A percentile compares a stretch with the other conserved stretches of the same genome.
Evolutionary conservation across 2,329 filamentous ascomycete genomes (phyloP).

Genomic region (Keithomyces neogunnii): DNA sequence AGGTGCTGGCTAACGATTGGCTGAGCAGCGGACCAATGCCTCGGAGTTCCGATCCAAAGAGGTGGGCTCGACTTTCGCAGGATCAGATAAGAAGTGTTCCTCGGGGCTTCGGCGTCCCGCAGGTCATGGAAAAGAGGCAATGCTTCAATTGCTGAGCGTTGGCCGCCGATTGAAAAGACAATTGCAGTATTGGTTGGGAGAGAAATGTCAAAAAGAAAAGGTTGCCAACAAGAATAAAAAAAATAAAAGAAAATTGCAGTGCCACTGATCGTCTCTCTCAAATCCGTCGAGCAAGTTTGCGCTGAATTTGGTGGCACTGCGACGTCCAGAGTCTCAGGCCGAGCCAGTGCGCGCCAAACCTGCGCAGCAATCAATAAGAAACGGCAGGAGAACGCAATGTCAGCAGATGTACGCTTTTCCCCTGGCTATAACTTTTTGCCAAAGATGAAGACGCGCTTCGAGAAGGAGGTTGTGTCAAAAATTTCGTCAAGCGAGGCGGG

Average conservation of each 20-base stretch:
- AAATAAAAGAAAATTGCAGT: background rate
- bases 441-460: no score
- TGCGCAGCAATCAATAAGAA: background rate
- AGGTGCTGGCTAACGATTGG: constrained; percentile 7
- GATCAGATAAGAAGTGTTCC: constrained; percentile 6
- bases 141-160: background rate
- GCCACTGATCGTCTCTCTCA: background rate
- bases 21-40: constrained; percentile 3
- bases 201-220: no score
- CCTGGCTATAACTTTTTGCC: background rate
- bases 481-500: background rate
- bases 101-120: background rate
- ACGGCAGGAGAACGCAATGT: background rate
- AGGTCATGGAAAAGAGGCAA: background rate
- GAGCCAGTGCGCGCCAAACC: background rate
- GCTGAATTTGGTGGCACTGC: background rate
- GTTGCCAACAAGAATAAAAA: no score
- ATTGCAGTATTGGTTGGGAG: background rate
- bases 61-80: constrained; percentile 2
- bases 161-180: background rate
- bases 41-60: constrained; percentile 19
- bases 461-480: no score
- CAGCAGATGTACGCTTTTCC: background rate
- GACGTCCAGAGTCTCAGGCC: background rate
- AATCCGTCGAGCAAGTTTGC: constrained; percentile 3